These are phyloP conservation scores for Candida dajiaensis DNA, from an alignment of 805 yeast species.

Conservation along the genomic window DNA sequence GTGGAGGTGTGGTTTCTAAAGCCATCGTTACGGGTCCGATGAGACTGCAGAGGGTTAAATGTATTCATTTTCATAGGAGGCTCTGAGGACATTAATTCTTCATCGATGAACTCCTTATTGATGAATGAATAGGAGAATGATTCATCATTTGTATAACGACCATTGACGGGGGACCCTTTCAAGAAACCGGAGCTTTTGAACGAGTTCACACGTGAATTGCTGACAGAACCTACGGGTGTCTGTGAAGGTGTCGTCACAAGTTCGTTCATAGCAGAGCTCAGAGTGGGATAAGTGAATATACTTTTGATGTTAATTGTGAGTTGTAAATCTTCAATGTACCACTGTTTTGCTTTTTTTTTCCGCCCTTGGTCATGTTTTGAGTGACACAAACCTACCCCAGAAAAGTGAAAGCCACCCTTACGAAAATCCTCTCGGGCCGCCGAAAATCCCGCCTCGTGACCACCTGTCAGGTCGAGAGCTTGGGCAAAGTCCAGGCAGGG, in stretches of 20 bases:
- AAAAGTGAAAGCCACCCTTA: too few species aligned
- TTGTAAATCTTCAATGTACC: too few species aligned
- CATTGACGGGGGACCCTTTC: constrained; percentile 2
- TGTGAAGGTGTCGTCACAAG: constrained; percentile 6
- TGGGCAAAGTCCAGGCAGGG: too few species aligned
- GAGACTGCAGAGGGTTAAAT: constrained; percentile 3
- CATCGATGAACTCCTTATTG: constrained; percentile 21
- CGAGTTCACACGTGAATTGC: constrained; percentile 2
- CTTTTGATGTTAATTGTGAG: too few species aligned
- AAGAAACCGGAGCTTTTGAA: constrained; percentile 4
- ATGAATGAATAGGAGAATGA: constrained; percentile 18
- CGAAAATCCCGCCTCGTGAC: too few species aligned
- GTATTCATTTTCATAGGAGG: not conserved
- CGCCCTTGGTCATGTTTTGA: too few species aligned
- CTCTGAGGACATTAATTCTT: constrained; percentile 4
- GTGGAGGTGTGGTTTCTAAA: constrained; percentile 24
- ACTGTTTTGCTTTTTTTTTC: too few species aligned
- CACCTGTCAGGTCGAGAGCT: too few species aligned
- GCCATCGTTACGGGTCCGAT: not conserved
- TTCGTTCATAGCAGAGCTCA: constrained; percentile 3
- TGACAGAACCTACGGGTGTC: constrained; percentile 6
- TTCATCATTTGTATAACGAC: constrained; percentile 1
- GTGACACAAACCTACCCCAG: too few species aligned
- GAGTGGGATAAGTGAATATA: too few species aligned
- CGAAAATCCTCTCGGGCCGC: too few species aligned